Base-by-base conservation (phyloP, 2,329 filamentous ascomycete species). In the Aspergillus candidus region DNA sequence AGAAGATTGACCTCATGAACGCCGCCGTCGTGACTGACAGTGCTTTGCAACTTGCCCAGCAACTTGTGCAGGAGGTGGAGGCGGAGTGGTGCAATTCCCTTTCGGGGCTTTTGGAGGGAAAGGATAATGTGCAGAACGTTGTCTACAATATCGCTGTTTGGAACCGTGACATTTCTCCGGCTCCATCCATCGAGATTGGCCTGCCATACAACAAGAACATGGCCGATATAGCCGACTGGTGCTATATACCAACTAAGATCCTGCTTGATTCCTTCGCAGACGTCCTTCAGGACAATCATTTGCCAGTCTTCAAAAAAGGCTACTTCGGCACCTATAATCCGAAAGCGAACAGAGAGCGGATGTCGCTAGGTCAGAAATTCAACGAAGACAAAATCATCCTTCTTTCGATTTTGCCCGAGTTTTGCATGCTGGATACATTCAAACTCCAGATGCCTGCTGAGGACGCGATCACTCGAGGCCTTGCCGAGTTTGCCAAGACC, bases 301-400 rank as follows among this genome's bases (percentile, higher is more conserved):
- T 55, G 10, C 61, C 61, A 18, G 50, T 59, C 38, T 57, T 58
- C 30, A 61, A 56, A 37, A 47, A 46, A 17, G 60, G 57, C 0
- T 51, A 53, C 35, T 65, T 58, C 41, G 60, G 61, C 11, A 52
- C 32, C 1, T 67, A 66, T 48, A 38, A 63, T 38, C 55, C 60
- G 1, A 53, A 50, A 4, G 57, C 51, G 14, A 47, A 66, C 46
- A 54, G 64, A 42, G 37, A 47, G 4, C 43, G 49, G 32, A 66
- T 62, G 54, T 58, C 45, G 27, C 18, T 49, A 7, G 40, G 48
- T 12, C 47, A 64, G 15, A 64, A 63, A 46, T 66, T 62, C 43
- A 47, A 58, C 4, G 63, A 68, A 51, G 63, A 67, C 47, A 62
- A 61, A 37, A 57, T 60, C 31, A 47, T 68, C 12, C 44, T 67